phyloP scores from a whole-genome alignment of 495 filamentous ascomycete genomes.

The Lichina pygmaea region DNA sequence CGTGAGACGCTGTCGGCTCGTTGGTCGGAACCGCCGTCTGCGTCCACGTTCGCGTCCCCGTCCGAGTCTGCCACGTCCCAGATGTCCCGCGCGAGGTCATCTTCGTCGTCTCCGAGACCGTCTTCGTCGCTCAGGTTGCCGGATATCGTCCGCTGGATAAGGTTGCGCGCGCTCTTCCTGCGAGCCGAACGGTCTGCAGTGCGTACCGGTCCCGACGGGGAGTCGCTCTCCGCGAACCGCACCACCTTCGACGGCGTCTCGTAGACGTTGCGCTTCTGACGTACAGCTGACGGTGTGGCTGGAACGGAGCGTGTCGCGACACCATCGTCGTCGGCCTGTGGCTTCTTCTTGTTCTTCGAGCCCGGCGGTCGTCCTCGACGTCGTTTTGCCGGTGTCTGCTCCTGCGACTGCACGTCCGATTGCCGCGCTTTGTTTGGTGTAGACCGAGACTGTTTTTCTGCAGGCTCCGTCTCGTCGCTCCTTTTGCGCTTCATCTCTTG shows the following conservation, averaged over 20 bases:
- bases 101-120: constrained; percentile 14
- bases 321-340: not conserved
- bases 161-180: constrained; percentile 51
- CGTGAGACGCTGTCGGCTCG: constrained; percentile 1
- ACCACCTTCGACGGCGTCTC: constrained; percentile 1
- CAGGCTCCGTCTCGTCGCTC: not conserved
- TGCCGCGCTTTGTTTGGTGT: not conserved
- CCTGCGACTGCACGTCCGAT: not conserved
- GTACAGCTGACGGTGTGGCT: not conserved
- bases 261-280: not conserved
- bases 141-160: constrained; percentile 34
- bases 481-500: not conserved
- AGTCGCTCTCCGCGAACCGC: not conserved
- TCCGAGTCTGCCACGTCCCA: constrained; percentile 11
- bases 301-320: not conserved
- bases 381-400: constrained; percentile 1
- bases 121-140: constrained; percentile 22
- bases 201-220: constrained; percentile 20
- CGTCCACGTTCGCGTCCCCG: constrained; percentile 12
- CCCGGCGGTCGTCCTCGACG: constrained; percentile 3
- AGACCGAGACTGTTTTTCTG: not conserved
- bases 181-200: constrained; percentile 64
- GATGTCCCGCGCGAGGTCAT: constrained; percentile 8
- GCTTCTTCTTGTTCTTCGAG: constrained; percentile 1
- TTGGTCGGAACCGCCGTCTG: not conserved